These are phyloP conservation scores for Lecanicillium sp. DNA, from an alignment of 2,329 filamentous ascomycete genomes.

Conservation along the genomic window DNA sequence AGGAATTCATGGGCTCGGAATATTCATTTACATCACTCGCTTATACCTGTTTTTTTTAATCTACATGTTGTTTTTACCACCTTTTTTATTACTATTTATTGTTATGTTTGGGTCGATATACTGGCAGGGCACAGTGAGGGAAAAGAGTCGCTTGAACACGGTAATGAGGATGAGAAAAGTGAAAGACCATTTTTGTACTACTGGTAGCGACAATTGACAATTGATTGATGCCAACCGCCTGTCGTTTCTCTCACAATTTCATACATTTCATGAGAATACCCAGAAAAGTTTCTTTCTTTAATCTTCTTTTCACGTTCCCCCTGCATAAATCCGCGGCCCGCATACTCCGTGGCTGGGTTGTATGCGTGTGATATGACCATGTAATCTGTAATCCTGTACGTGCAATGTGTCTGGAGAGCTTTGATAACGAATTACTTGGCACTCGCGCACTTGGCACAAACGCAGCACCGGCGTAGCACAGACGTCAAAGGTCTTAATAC, in stretches of 20 bases:
- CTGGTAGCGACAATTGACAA: not conserved
- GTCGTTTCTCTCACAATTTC: too few relatives aligned
- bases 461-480: too few relatives aligned
- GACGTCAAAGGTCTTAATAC: too few relatives aligned
- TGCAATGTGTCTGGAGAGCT: too few relatives aligned
- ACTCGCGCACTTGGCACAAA: too few relatives aligned
- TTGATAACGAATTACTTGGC: too few relatives aligned
- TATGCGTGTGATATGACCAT: too few relatives aligned
- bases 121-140: not conserved
- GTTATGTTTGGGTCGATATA: not conserved
- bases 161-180: constrained; percentile 6
- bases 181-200: not conserved
- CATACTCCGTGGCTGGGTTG: too few relatives aligned
- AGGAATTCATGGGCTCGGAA: not conserved
- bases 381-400: not conserved
- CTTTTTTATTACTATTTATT: not conserved
- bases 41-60: not conserved
- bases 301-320: not conserved
- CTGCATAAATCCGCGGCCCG: not conserved
- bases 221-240: too few relatives aligned
- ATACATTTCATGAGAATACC: too few relatives aligned
- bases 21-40: not conserved
- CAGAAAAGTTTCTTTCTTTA: too few relatives aligned
- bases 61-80: too few relatives aligned
- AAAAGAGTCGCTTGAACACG: not conserved